These are phyloP conservation scores for Ceratonia siliqua DNA, from an alignment of 306 rosid species.

Conservation along the genomic window DNA sequence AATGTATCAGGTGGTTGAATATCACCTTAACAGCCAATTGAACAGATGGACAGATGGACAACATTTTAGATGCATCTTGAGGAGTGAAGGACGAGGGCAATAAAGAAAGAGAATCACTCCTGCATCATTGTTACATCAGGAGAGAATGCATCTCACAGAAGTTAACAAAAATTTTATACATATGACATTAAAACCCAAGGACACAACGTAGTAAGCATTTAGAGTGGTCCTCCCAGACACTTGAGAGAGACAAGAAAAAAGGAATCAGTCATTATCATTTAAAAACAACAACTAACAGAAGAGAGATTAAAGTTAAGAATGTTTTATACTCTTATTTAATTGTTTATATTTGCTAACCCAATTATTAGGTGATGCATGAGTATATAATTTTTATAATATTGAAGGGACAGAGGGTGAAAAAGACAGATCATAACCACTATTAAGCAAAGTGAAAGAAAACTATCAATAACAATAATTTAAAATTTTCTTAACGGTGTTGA, in stretches of 20 bases:
- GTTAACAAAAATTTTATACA: constrained; percentile 18
- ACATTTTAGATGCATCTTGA: constrained; percentile 85
- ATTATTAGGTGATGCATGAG: constrained; percentile 10
- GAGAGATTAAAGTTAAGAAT: not conserved
- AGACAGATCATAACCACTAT: not conserved
- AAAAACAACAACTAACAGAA: constrained; percentile 18
- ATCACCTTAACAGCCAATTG: constrained; percentile 83
- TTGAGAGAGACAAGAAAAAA: not conserved
- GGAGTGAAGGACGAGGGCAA: constrained; percentile 86
- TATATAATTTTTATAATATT: not conserved
- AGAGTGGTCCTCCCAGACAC: not conserved
- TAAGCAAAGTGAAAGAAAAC: constrained; percentile 9
- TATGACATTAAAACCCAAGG: constrained; percentile 9
- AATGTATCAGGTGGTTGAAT: constrained; percentile 29
- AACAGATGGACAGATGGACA: constrained; percentile 81
- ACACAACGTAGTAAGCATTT: constrained; percentile 11
- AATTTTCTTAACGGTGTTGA: constrained; percentile 1
- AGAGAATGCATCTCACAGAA: constrained; percentile 21
- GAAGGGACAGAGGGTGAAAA: not conserved
- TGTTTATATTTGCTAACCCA: not conserved
- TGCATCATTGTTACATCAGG: constrained; percentile 46
- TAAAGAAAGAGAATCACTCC: constrained; percentile 88
- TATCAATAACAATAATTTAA: constrained; percentile 2
- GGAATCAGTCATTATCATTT: constrained; percentile 2
- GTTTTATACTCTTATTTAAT: not conserved